Base-by-base conservation (phyloP, 306 rosid genomes). In the Rosa rugosa region DNA sequence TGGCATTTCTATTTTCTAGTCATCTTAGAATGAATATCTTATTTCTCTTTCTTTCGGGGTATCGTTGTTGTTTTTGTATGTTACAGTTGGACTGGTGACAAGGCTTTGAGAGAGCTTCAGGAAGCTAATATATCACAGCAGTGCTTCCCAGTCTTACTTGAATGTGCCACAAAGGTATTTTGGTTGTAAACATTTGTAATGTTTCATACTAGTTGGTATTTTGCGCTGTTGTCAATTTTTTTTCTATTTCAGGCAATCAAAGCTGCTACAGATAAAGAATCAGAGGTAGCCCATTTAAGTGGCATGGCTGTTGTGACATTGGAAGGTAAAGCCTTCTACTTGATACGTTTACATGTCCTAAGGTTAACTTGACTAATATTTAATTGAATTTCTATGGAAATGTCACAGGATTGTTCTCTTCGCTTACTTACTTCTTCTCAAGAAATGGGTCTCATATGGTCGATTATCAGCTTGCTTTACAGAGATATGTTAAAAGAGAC, bases 391-490 rank as follows among this genome's bases (percentile, higher is more conserved):
- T 78, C 49, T 83, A 80, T 68, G 75, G 79, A 40, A 57, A 84
- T 86, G 69, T 76, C 49, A 79, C 97, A 94, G 97, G 97, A 22
- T 79, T 94, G 65, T 92, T 94, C 85, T 91, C 97, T 63, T 85
- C 99, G 11, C 85, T 94, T 41, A 86, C 97, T 56, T 94, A 92
- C 82, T 92, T 94, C 87, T 94, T 94, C 90, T 91, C 99, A 36
- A 92, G 91, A 89, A 88, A 88, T 84, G 99, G 99, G 74, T 84
- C 88, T 80, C 97, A 94, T 83, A 88, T 84, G 85, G 84, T 79
- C 75, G 97, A 92, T 77, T 94, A 88, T 83, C 99, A 94, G 92
- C 97, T 94, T 86, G 93, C 93, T 76, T 76, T 94, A 77, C 99
- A 88, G 66, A 89, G 90, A 81, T 68, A 75, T 73, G 83, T 91